Percentiles rank a stretch among this genome's conserved stretches.
phyloP scores from a whole-genome alignment of 805 yeast genomes.

The Wickerhamomyces canadensis region DNA sequence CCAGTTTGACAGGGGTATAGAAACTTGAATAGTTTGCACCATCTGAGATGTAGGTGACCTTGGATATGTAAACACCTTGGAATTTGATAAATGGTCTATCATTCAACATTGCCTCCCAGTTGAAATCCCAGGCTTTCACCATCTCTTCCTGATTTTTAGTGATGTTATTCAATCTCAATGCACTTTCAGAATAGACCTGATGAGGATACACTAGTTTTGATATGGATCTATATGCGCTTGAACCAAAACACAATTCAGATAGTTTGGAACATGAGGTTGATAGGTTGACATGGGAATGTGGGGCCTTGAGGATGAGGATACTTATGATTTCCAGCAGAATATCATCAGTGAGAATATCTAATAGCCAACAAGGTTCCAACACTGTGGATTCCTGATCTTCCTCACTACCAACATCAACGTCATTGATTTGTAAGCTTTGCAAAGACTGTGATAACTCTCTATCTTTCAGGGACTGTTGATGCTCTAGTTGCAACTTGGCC shows the following conservation, averaged over 20 bases:
- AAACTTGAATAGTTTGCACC: slow-evolving; percentile 71
- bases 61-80: slow-evolving; percentile 81
- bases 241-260: slow-evolving; percentile 52
- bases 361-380: slow-evolving; percentile 33
- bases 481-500: slow-evolving; percentile 41
- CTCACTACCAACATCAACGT: slow-evolving; percentile 18
- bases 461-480: slow-evolving; percentile 25
- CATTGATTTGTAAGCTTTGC: not conserved
- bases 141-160: slow-evolving; percentile 28
- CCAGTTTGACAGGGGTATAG: slow-evolving; percentile 69
- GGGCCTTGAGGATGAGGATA: slow-evolving; percentile 38
- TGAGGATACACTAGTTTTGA: slow-evolving; percentile 45
- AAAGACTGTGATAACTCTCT: slow-evolving; percentile 1
- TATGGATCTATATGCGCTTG: slow-evolving; percentile 44
- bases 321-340: slow-evolving; percentile 47
- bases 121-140: slow-evolving; percentile 35
- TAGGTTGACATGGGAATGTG: slow-evolving; percentile 62
- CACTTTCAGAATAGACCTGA: slow-evolving; percentile 46
- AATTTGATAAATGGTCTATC: slow-evolving; percentile 75
- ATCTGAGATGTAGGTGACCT: slow-evolving; percentile 76
- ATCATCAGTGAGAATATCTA: slow-evolving; percentile 51
- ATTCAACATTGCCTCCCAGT: slow-evolving; percentile 31
- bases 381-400: slow-evolving; percentile 9
- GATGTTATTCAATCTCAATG: slow-evolving; percentile 33
- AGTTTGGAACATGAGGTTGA: slow-evolving; percentile 53